A percentile compares a stretch with the other conserved stretches of the same genome.
phyloP scores from a whole-genome alignment of 257 asterid genomes.

The Sherardia arvensis region DNA sequence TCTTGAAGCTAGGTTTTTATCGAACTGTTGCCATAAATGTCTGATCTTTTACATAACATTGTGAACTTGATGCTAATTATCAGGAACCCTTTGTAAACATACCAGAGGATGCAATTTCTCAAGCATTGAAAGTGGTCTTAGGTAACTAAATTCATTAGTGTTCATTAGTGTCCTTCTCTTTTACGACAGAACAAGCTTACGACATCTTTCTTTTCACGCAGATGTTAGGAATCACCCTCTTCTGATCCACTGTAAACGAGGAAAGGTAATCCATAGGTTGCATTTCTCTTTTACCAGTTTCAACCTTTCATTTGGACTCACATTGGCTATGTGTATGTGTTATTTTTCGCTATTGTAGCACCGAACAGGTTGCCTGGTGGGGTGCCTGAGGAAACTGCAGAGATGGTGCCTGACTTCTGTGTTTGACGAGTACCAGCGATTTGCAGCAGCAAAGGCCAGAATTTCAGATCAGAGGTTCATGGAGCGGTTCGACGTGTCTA shows the following conservation, averaged over 20 bases:
- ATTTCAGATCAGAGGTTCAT: conserved; percentile 82
- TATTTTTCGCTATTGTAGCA: conserved; percentile 36
- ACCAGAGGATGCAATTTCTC: conserved; percentile 68
- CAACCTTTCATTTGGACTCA: background rate
- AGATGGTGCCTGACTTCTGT: conserved; percentile 79
- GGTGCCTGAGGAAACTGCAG: conserved; percentile 76
- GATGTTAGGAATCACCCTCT: conserved; percentile 72
- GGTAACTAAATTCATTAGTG: conserved; percentile 26
- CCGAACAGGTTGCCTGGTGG: conserved; percentile 86
- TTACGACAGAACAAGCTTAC: background rate
- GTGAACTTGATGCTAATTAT: background rate
- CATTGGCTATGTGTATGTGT: background rate
- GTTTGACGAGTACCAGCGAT: conserved; percentile 81
- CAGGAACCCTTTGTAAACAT: conserved; percentile 89
- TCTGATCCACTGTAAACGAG: conserved; percentile 79
- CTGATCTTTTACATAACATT: conserved; percentile 3
- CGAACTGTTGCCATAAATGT: background rate
- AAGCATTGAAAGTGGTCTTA: conserved; percentile 52
- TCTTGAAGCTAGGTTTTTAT: background rate
- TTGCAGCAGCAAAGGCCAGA: conserved; percentile 82
- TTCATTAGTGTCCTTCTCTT: background rate
- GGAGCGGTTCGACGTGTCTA: conserved; percentile 62
- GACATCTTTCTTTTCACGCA: conserved; percentile 13
- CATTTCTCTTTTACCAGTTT: background rate
- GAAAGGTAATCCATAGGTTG: conserved; percentile 45